Conservation (phyloP, 805 yeast species). For the Brettanomyces naardenensis region DNA sequence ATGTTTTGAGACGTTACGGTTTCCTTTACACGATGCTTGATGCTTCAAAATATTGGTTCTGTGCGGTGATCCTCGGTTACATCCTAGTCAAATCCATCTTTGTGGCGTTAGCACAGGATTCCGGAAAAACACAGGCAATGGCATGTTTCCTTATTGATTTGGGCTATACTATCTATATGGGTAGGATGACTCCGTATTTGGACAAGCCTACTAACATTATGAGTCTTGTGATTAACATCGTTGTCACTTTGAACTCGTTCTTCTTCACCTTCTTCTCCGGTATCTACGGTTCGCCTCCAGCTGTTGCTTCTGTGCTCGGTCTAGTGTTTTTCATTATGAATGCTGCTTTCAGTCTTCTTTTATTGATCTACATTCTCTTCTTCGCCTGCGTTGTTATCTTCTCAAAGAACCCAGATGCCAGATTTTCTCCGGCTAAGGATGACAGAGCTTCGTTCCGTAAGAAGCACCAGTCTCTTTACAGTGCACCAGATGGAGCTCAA, state of each 20-base stretch:
- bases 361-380: conserved; percentile 63
- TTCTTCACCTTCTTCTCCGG: conserved; percentile 81
- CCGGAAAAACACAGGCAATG: conserved; percentile 77
- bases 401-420: conserved; percentile 81
- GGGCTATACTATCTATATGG: conserved; percentile 55
- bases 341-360: conserved; percentile 77
- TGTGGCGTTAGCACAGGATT: conserved; percentile 68
- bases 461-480: conserved; percentile 10
- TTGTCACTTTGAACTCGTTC: conserved; percentile 71
- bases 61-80: conserved; percentile 53
- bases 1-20: conserved; percentile 71
- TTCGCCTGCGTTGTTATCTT: conserved; percentile 55
- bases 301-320: conserved; percentile 82
- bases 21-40: conserved; percentile 85
- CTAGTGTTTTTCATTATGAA: conserved; percentile 83
- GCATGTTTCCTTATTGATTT: conserved; percentile 72
- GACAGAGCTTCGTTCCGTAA: conserved; percentile 86
- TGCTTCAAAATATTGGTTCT: conserved; percentile 80
- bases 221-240: conserved; percentile 64
- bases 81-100: conserved; percentile 61
- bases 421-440: conserved; percentile 83
- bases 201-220: conserved; percentile 76
- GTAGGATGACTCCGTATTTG: conserved; percentile 65
- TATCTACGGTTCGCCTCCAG: conserved; percentile 71
- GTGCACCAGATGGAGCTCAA: conserved; percentile 24